Base-by-base conservation (phyloP, 1,139 yeast genomes). In the Kodamaea alishanica region DNA sequence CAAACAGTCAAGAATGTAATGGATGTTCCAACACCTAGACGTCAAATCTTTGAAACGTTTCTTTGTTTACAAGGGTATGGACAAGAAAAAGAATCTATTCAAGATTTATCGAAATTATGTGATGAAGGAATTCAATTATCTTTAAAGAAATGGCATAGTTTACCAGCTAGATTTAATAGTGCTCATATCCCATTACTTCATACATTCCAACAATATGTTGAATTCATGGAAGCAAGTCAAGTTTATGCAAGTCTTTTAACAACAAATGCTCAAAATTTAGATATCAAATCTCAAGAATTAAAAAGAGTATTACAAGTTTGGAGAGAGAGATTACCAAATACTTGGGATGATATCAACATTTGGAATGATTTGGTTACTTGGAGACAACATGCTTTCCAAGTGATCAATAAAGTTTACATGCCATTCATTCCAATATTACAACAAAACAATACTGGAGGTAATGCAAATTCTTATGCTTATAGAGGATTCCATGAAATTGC, bases 401-500 rank as follows among this genome's bases (percentile, higher is more conserved):
- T 90, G n/a, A 88, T 94, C 54, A 92, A 94, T 67, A 86, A 86
- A 58, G 95, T 87, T 1, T 92, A 92, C 61, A 76, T 90, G 75
- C 98, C 98, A 26, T 75, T 94, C 52, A 85, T 90, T 44, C 96
- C 96, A 2, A 81, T 87, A 2, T 63, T 88, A 38, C 96, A 85
- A 51, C 94, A 84, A 52, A 74, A 83, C 3, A 81, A 79, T 47
- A 77, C 83, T 24, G 83, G 80, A 39, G 76, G 78, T 11, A 85
- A 84, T 55, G 86, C 89, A 9, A 87, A 86, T 50, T 88, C 97
- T 1, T 89, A 88, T 56, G 97, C 96, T 1, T 94, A 89, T 61
- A 75, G 98, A 47, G 99, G 99, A 2, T 94, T 87, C 65, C 99
- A 94, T 60, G 99, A 94, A 63, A 89, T 92, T 58, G 98, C 98